These are phyloP conservation scores for Psophocarpus tetragonolobus DNA, from an alignment of 306 rosid species.

Conservation along the genomic window DNA sequence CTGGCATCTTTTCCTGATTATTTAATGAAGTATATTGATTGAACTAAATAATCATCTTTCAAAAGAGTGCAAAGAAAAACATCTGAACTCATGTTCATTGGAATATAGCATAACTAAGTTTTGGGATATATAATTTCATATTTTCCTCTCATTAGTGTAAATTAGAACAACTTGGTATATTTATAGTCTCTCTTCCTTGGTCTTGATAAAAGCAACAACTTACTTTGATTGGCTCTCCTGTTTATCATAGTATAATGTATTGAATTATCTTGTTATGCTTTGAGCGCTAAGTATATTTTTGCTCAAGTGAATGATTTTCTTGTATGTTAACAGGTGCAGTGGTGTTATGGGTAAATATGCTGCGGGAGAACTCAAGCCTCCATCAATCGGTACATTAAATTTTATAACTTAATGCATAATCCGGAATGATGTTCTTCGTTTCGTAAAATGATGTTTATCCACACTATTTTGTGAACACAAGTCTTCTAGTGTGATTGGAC, in stretches of 20 bases:
- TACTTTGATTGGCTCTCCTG: neutral
- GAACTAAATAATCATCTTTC: neutral
- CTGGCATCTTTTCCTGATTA: neutral
- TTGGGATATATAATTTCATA: neutral
- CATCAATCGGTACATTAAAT: neutral
- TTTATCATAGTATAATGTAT: constrained; percentile 12
- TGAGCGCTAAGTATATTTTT: neutral
- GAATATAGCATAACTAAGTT: neutral
- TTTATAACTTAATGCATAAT: neutral
- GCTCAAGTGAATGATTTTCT: constrained; percentile 3
- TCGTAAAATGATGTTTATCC: neutral
- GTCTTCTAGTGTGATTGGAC: neutral
- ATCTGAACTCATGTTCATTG: neutral
- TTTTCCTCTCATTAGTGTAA: neutral
- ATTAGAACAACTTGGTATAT: neutral
- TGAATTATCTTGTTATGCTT: neutral
- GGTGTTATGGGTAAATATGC: constrained; percentile 99
- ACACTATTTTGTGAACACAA: neutral
- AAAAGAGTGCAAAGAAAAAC: neutral
- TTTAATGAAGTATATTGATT: neutral
- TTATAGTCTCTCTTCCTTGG: constrained; percentile 1
- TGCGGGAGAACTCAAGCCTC: constrained; percentile 83
- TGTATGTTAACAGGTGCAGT: constrained; percentile 78
- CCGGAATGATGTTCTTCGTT: neutral
- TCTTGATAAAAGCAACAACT: neutral